Conservation (phyloP, 441 rosid genomes). For the Pelargonium fulgidum region DNA sequence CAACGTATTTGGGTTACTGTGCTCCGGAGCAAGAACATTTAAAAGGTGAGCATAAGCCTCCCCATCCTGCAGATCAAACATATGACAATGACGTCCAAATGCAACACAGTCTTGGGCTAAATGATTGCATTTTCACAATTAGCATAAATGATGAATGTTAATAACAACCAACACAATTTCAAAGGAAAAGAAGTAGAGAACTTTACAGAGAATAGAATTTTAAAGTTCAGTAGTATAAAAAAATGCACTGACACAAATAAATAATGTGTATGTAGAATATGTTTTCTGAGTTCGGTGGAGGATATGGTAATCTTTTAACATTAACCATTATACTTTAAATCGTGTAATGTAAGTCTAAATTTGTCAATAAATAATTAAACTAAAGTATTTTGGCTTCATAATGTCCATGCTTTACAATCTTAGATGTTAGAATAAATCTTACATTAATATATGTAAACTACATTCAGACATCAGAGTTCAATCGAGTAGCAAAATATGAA, state of each 20-base stretch:
- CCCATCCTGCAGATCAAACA: conserved; percentile 62
- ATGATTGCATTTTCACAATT: neutral
- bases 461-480: neutral
- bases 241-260: neutral
- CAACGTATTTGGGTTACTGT: conserved; percentile 45
- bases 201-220: neutral
- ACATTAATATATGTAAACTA: neutral
- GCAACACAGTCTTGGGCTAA: neutral
- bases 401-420: neutral
- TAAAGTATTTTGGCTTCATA: neutral
- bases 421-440: neutral
- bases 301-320: neutral
- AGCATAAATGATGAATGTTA: neutral
- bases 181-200: neutral
- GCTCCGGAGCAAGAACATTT: conserved; percentile 94
- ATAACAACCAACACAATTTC: conserved; percentile 1
- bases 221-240: neutral
- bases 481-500: neutral
- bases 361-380: neutral
- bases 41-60: conserved; percentile 95
- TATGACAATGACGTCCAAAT: conserved; percentile 8
- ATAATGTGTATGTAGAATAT: neutral
- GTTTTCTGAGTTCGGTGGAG: neutral
- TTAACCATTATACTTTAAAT: neutral
- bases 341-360: neutral